A percentile compares a stretch with the other conserved stretches of the same genome.
phyloP scores from a whole-genome alignment of 257 asterid genomes.

The Plantago ovata region DNA sequence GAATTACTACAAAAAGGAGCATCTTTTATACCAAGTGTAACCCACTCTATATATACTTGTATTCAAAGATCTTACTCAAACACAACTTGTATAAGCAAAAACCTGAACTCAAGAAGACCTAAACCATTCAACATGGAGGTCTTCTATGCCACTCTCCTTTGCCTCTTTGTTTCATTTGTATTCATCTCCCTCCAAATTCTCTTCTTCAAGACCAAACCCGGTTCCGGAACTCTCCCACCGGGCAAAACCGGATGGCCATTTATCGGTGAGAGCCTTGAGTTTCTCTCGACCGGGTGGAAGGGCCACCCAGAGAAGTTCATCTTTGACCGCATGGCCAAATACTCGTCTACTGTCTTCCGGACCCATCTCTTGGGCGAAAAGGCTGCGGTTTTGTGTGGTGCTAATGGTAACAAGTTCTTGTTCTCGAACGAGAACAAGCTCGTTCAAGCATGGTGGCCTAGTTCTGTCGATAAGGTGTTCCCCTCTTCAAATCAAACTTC shows the following conservation, averaged over 20 bases:
- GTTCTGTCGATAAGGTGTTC: slow-evolving; percentile 34
- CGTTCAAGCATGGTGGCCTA: slow-evolving; percentile 62
- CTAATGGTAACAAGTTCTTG: slow-evolving; percentile 39
- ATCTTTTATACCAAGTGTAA: neutral
- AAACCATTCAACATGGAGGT: slow-evolving; percentile 37
- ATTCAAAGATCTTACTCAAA: neutral
- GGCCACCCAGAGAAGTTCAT: slow-evolving; percentile 55
- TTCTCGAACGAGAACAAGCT: slow-evolving; percentile 60
- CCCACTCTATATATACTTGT: neutral
- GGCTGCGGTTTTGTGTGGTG: slow-evolving; percentile 41
- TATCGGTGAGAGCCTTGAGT: slow-evolving; percentile 49
- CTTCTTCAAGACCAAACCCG: slow-evolving; percentile 40
- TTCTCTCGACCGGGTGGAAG: slow-evolving; percentile 51
- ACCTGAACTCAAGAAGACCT: neutral
- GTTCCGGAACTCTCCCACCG: slow-evolving; percentile 32
- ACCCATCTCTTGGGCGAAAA: slow-evolving; percentile 42
- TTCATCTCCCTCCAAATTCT: slow-evolving; percentile 49
- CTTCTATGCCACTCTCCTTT: slow-evolving; percentile 46
- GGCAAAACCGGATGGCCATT: slow-evolving; percentile 50
- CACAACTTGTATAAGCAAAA: neutral
- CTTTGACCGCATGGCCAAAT: slow-evolving; percentile 40
- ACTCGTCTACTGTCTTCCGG: slow-evolving; percentile 36
- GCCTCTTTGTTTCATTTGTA: slow-evolving; percentile 35
- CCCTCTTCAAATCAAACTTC: neutral
- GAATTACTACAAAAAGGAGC: neutral